These are phyloP conservation scores for Pythium phragmitis DNA, from an alignment of 352 stramenopile genomes.

Conservation along the genomic window DNA sequence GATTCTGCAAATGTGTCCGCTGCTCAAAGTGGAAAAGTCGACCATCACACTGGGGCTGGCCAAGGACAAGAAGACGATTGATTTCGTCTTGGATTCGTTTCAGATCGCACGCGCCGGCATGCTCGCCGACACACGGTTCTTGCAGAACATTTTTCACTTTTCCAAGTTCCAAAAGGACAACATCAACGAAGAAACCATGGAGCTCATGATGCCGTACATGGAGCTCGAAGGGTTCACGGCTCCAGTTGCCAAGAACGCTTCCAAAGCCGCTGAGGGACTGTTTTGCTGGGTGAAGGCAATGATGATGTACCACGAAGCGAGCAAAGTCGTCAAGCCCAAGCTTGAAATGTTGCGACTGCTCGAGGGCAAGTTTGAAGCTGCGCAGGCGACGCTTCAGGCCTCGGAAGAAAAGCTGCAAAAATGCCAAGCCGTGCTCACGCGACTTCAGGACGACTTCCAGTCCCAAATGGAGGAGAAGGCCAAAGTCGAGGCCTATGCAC, in stretches of 20 bases:
- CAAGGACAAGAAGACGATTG: conserved; percentile 86
- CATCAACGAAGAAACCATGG: conserved; percentile 93
- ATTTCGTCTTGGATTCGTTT: conserved; percentile 87
- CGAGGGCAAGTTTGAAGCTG: conserved; percentile 84
- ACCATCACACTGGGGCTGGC: conserved; percentile 67
- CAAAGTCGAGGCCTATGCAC: conserved; percentile 83
- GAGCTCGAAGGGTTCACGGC: conserved; percentile 83
- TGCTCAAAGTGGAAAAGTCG: conserved; percentile 69
- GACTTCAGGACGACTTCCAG: conserved; percentile 87
- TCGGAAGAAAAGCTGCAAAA: conserved; percentile 72
- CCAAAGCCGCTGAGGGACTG: conserved; percentile 87
- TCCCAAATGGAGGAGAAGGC: conserved; percentile 87
- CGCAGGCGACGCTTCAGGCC: conserved; percentile 65
- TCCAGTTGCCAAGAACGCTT: conserved; percentile 84
- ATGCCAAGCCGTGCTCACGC: conserved; percentile 61
- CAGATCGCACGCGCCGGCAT: conserved; percentile 82
- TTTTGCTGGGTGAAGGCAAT: conserved; percentile 91
- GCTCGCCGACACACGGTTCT: conserved; percentile 86
- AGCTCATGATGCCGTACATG: conserved; percentile 91
- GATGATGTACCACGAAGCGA: conserved; percentile 91
- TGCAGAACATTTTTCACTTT: conserved; percentile 90
- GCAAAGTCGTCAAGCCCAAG: conserved; percentile 93
- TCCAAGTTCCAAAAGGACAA: conserved; percentile 90
- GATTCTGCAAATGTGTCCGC: conserved; percentile 84
- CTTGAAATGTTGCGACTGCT: conserved; percentile 89